Evolutionary conservation across 1,284 basidiomycete species (phyloP), one percentile per base, ranked within the genome.

Genomic region (Mycena sp.): DNA sequence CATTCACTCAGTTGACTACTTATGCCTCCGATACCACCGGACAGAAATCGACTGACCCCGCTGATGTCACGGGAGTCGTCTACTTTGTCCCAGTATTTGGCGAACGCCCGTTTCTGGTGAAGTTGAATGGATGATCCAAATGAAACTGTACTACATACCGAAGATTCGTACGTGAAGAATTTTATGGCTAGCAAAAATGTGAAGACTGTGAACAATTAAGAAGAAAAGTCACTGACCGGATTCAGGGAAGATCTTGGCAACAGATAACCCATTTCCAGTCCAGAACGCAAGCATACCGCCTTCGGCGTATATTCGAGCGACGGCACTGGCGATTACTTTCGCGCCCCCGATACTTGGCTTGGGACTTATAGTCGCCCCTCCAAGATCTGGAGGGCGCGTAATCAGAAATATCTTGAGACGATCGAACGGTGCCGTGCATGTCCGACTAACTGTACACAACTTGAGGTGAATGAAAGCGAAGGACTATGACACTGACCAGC

Each of bases 351-450:
- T 71, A 46, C 80, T 76, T 40, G 83, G 80, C 69, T 81, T 82
- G 21, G 83, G 73, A 52, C 78, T 73, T 14, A 86, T 69, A 1
- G 80, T 69, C 6, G 84, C 75, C 16, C 87, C 87, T 29, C 87
- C 86, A 21, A 90, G 81, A 71, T 92, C 89, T 71, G 89, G 89
- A 50, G 85, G 84, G 71, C 85, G 85, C 44, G 97, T 99, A 68
- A 99, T 99, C 61, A 99, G 86, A 77, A 98, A 99, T 59, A 99
- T 88, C 79, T 98, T 99, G 51, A 99, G 83, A 61, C 98, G 89
- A 78, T 99, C 98, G 70, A 99, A 99, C 0, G 98, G 98, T 6
- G 98, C 98, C 0, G 98, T 99, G 63, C 95, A 96, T 37, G 96
- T 94, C 67, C 98, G 85, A 19, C 96, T 99, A 21, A 99, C 96